Conservation (phyloP, 2,329 filamentous ascomycete genomes). For the Elsinoe perseae region DNA sequence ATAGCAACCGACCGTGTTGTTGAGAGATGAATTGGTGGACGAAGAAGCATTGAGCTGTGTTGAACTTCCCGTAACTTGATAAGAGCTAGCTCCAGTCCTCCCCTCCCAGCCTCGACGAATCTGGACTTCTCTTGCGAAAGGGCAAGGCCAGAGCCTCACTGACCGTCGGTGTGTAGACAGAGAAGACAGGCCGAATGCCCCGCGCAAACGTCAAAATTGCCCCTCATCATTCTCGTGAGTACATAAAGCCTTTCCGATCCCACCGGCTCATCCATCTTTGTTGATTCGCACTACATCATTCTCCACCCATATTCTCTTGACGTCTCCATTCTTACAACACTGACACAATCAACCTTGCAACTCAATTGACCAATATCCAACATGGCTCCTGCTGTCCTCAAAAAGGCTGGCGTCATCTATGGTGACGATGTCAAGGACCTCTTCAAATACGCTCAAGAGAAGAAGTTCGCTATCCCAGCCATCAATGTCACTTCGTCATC, state of each 20-base stretch:
- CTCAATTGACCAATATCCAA: conserved; percentile 7
- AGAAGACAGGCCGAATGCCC: not conserved
- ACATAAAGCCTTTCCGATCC: conserved; percentile 9
- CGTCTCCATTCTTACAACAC: not conserved
- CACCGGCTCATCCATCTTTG: not conserved
- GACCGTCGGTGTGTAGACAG: not conserved
- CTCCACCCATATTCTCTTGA: not conserved
- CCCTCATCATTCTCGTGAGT: not conserved
- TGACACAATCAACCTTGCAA: not conserved
- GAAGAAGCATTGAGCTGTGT: not conserved
- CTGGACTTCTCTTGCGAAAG: not conserved
- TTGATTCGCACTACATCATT: conserved; percentile 2
- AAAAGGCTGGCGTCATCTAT: conserved; percentile 35
- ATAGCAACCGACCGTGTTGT: not conserved
- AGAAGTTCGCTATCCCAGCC: conserved; percentile 70
- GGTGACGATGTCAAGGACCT: conserved; percentile 42
- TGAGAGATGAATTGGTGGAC: not conserved
- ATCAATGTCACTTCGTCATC: conserved; percentile 88
- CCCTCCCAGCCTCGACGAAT: not conserved
- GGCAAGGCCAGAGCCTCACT: not conserved
- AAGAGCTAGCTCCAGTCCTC: not conserved
- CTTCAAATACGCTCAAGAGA: conserved; percentile 83
- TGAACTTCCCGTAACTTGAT: not conserved
- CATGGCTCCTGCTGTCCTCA: conserved; percentile 20
- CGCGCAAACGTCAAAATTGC: conserved; percentile 9